Conservation (phyloP, 148 eudicot species). For the Rhododendron molle region DNA sequence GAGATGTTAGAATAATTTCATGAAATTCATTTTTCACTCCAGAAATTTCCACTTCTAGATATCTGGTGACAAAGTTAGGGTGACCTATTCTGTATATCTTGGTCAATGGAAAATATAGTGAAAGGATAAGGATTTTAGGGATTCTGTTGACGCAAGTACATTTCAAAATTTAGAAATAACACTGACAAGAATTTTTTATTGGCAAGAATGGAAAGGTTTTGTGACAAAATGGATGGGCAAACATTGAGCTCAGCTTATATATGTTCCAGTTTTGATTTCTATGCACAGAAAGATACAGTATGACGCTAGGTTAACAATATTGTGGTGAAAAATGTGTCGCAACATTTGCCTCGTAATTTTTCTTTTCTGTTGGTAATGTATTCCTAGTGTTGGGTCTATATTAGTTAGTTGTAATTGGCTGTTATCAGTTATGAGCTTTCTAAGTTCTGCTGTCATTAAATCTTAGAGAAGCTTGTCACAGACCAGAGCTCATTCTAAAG, state of each 20-base stretch:
- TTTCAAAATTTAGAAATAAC: not conserved
- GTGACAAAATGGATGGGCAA: not conserved
- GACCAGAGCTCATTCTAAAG: not conserved
- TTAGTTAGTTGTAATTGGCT: not conserved
- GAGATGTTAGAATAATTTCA: not conserved
- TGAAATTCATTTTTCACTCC: not conserved
- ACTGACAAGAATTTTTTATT: not conserved
- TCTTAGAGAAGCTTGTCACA: not conserved
- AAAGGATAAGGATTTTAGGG: not conserved
- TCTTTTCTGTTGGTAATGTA: not conserved
- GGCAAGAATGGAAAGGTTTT: not conserved
- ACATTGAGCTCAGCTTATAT: not conserved
- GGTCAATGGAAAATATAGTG: not conserved
- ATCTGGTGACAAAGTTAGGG: not conserved
- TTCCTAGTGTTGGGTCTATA: not conserved
- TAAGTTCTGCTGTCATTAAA: not conserved
- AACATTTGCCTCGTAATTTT: not conserved
- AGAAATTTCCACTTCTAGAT: not conserved
- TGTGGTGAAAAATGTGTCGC: not conserved
- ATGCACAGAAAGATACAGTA: not conserved
- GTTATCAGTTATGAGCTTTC: not conserved
- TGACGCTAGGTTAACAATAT: not conserved
- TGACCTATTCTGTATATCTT: not conserved
- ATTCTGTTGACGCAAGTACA: not conserved
- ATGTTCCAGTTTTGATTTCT: not conserved